phyloP scores from a whole-genome alignment of 805 yeast species.

The Sungouiozyma intestinalis region DNA sequence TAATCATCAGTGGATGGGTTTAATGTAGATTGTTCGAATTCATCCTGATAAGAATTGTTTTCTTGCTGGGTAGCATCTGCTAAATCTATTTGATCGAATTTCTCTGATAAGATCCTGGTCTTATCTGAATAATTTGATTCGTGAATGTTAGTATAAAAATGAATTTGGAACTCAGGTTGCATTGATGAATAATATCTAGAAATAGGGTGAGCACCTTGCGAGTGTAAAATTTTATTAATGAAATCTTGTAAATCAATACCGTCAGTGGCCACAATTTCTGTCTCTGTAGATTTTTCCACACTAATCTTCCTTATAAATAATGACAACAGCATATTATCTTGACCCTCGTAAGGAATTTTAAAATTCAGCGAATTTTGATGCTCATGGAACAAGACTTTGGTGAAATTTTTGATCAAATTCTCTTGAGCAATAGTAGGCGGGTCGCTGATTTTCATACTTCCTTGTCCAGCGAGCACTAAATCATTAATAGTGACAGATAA shows the following conservation, averaged over 20 bases:
- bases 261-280: background rate
- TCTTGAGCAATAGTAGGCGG: constrained; percentile 20
- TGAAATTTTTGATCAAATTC: constrained; percentile 16
- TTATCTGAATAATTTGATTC: background rate
- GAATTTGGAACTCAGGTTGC: background rate
- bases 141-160: background rate
- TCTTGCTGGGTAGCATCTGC: constrained; percentile 1
- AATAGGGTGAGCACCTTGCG: background rate
- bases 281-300: background rate
- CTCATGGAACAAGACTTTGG: constrained; percentile 20
- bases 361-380: background rate
- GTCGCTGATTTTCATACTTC: constrained; percentile 17
- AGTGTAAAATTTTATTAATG: no score
- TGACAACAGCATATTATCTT: constrained; percentile 18
- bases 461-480: constrained; percentile 18
- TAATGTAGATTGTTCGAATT: constrained; percentile 10
- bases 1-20: background rate
- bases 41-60: constrained; percentile 4
- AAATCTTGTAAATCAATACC: background rate
- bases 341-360: constrained; percentile 13
- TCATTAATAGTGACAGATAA: constrained; percentile 2
- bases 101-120: constrained; percentile 11
- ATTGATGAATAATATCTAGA: constrained; percentile 10
- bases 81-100: constrained; percentile 26
- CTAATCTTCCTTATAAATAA: constrained; percentile 17